These are phyloP conservation scores for Pezicula neosporulosa DNA, from an alignment of 2,329 filamentous ascomycete genomes.

Conservation along the genomic window DNA sequence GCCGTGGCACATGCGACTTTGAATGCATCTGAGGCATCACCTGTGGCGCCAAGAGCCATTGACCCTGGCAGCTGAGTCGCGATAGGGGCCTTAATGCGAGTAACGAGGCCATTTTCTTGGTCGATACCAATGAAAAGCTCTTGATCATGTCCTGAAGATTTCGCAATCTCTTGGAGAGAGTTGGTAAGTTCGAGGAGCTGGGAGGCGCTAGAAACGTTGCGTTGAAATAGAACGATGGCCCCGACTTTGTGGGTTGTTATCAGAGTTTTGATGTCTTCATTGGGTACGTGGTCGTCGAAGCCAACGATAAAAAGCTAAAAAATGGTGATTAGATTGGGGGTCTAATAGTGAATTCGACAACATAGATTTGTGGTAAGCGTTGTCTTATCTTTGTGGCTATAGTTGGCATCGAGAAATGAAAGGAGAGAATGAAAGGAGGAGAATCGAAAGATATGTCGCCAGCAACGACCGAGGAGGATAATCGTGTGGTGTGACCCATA, in stretches of 20 bases:
- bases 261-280: conserved; percentile 36
- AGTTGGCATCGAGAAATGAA: no score
- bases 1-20: conserved; percentile 35
- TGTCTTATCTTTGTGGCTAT: no score
- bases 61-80: conserved; percentile 37
- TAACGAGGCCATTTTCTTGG: conserved; percentile 42
- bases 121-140: conserved; percentile 41
- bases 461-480: no score
- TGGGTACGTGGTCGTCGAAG: conserved; percentile 35
- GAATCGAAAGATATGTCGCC: no score
- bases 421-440: no score
- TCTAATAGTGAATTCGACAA: no score
- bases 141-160: conserved; percentile 32
- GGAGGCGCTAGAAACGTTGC: conserved; percentile 34
- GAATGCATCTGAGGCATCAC: conserved; percentile 28
- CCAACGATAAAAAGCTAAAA: conserved; percentile 40
- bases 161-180: conserved; percentile 36
- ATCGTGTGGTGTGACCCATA: no score
- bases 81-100: conserved; percentile 35
- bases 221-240: conserved; percentile 36
- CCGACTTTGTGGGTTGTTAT: conserved; percentile 38
- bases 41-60: conserved; percentile 40
- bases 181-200: conserved; percentile 34
- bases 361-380: no score
- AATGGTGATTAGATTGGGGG: conserved; percentile 1